These are phyloP conservation scores for Penicillium paneum DNA, from an alignment of 2,329 filamentous ascomycete species.

Conservation along the genomic window DNA sequence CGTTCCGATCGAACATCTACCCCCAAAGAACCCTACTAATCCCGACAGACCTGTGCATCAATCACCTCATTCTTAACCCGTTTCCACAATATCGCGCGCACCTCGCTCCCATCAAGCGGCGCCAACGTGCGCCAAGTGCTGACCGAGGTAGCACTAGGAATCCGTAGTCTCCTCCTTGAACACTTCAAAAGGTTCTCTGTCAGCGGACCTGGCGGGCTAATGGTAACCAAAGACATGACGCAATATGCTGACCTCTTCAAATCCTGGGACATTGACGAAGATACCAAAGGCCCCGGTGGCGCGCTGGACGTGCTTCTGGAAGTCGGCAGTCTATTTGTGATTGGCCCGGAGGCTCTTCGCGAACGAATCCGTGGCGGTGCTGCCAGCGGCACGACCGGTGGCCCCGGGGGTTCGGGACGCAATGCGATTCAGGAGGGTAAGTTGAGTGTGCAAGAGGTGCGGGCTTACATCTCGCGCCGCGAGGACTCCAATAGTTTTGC, in stretches of 20 bases:
- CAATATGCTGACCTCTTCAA: slow-evolving; percentile 85
- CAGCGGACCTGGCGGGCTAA: slow-evolving; percentile 86
- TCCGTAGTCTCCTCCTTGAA: slow-evolving; percentile 76
- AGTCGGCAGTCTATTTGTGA: slow-evolving; percentile 93
- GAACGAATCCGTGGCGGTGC: slow-evolving; percentile 65
- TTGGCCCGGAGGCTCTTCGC: slow-evolving; percentile 73
- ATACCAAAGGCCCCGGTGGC: slow-evolving; percentile 48
- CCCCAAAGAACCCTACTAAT: background rate
- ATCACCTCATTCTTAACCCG: slow-evolving; percentile 77
- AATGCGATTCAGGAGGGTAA: slow-evolving; percentile 50
- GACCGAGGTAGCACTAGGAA: slow-evolving; percentile 75
- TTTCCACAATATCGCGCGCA: slow-evolving; percentile 60
- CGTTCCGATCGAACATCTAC: slow-evolving; percentile 16
- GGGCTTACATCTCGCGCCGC: slow-evolving; percentile 77
- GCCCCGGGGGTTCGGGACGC: slow-evolving; percentile 45
- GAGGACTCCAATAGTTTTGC: slow-evolving; percentile 79
- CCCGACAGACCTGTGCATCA: slow-evolving; percentile 64
- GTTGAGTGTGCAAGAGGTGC: slow-evolving; percentile 53
- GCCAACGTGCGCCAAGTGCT: slow-evolving; percentile 79
- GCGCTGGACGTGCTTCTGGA: slow-evolving; percentile 84
- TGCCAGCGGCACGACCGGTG: slow-evolving; percentile 41
- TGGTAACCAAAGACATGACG: slow-evolving; percentile 94
- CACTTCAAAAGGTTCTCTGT: slow-evolving; percentile 95
- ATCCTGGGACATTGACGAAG: slow-evolving; percentile 71
- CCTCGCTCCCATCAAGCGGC: slow-evolving; percentile 62